These are phyloP conservation scores for Colletotrichum sp. DNA, from an alignment of 2,329 filamentous ascomycete genomes.

Conservation along the genomic window DNA sequence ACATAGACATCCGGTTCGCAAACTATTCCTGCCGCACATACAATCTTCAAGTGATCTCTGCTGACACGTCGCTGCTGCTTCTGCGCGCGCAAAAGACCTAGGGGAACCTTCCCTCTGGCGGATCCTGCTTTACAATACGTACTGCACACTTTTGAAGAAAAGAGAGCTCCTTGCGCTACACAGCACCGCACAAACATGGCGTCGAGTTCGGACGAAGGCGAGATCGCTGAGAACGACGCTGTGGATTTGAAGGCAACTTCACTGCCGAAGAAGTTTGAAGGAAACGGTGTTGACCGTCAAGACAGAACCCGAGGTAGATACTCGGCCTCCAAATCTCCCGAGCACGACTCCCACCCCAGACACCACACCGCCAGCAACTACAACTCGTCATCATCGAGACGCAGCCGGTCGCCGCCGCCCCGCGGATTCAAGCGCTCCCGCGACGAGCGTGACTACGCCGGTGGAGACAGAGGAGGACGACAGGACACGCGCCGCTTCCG, in stretches of 20 bases:
- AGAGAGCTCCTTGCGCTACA: background rate
- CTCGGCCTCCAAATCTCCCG: constrained; percentile 61
- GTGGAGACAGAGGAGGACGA: constrained; percentile 35
- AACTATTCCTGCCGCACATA: constrained; percentile 21
- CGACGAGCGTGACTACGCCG: constrained; percentile 61
- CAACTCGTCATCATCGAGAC: constrained; percentile 40
- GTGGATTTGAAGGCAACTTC: constrained; percentile 82
- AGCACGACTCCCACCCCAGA: constrained; percentile 50
- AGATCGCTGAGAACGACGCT: constrained; percentile 78
- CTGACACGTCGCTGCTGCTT: constrained; percentile 22
- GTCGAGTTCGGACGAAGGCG: constrained; percentile 82
- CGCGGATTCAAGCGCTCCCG: constrained; percentile 70
- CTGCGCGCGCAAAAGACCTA: constrained; percentile 19
- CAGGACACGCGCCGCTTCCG: constrained; percentile 65
- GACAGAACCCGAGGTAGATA: constrained; percentile 76
- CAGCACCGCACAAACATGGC: constrained; percentile 18
- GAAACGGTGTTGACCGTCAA: constrained; percentile 89
- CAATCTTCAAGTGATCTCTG: constrained; percentile 17
- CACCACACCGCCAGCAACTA: constrained; percentile 24
- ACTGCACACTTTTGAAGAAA: background rate
- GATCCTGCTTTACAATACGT: constrained; percentile 3
- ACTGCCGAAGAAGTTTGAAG: constrained; percentile 74
- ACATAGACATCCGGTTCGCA: constrained; percentile 25
- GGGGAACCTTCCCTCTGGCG: constrained; percentile 19
- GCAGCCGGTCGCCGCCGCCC: constrained; percentile 50